Evolutionary conservation across 2,329 filamentous ascomycete genomes (phyloP).

Genomic region (Alternaria sp.): DNA sequence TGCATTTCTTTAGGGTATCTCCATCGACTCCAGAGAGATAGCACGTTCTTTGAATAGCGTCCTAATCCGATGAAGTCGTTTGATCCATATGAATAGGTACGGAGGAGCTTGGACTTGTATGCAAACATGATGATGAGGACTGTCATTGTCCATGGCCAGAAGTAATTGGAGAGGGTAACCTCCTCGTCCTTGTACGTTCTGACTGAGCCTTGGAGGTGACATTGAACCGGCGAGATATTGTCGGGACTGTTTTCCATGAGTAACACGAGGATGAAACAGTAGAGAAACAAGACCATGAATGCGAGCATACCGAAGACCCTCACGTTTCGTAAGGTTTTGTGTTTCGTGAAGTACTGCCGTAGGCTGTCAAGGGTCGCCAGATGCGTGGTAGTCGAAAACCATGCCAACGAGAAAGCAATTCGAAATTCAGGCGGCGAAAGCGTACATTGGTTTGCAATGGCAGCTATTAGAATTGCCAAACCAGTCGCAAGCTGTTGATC

Average conservation of each 20-base stretch:
- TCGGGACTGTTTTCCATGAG: slow-evolving; percentile 1
- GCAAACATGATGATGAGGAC: slow-evolving; percentile 2
- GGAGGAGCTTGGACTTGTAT: slow-evolving; percentile 5
- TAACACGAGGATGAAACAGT: background rate
- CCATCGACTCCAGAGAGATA: background rate
- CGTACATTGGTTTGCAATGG: slow-evolving; percentile 28
- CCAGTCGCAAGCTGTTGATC: slow-evolving; percentile 37
- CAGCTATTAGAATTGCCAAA: slow-evolving; percentile 31
- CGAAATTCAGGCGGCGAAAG: slow-evolving; percentile 27
- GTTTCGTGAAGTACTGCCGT: slow-evolving; percentile 24
- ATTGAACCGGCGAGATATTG: background rate
- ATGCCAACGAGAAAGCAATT: slow-evolving; percentile 30
- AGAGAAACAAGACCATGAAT: slow-evolving; percentile 12
- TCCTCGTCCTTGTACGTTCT: background rate
- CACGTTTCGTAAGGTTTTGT: slow-evolving; percentile 21
- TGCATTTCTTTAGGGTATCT: background rate
- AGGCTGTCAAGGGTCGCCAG: slow-evolving; percentile 31
- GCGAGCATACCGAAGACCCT: slow-evolving; percentile 20
- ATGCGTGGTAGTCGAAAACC: slow-evolving; percentile 38
- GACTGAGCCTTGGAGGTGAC: slow-evolving; percentile 1
- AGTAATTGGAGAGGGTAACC: background rate
- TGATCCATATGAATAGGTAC: background rate
- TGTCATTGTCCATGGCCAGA: slow-evolving; percentile 8
- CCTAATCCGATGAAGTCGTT: slow-evolving; percentile 3
- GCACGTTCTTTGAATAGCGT: background rate